Conservation (phyloP, 176 grass and related monocot genomes). For the sorghum (Sorghum bicolor) region Sorghum_bicolor_NCBIv3 NC_012872.2:66203501-66204000, state of each 20-base stretch:
- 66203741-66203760: background rate
- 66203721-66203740: background rate
- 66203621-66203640: background rate
- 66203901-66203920: constrained; percentile 36
- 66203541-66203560: too few relatives aligned
- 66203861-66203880: constrained; percentile 41
- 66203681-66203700: background rate
- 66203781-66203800: background rate
- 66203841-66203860: constrained; percentile 25
- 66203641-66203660: background rate
- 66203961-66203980: background rate
- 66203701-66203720: background rate
- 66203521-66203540: background rate
- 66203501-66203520: background rate
- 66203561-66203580: background rate
- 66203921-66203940: constrained; percentile 58
- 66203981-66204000: background rate
- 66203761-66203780: too few relatives aligned
- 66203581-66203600: background rate
- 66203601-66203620: background rate
- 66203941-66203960: constrained; percentile 59
- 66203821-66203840: background rate
- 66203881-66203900: constrained; percentile 46
- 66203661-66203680: background rate
- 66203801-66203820: background rate